A percentile compares a stretch with the other conserved stretches of the same genome.
phyloP scores from a whole-genome alignment of 1,139 yeast species.

The Pichia inconspicua region DNA sequence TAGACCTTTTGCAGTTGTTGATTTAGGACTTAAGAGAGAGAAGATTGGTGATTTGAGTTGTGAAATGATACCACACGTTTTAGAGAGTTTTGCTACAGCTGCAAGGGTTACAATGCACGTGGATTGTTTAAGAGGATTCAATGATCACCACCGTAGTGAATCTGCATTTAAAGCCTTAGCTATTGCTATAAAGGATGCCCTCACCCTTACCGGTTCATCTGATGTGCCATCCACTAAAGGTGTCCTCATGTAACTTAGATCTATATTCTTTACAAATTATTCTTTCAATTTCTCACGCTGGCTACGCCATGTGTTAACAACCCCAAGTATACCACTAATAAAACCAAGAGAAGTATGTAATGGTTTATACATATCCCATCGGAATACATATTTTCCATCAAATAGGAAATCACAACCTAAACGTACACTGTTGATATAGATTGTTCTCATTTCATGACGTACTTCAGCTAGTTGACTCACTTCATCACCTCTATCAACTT shows the following conservation, averaged over 20 bases:
- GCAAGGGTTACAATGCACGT: conserved; percentile 90
- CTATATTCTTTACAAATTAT: neutral
- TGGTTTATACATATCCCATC: conserved; percentile 24
- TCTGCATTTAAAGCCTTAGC: conserved; percentile 95
- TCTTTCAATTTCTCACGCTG: conserved; percentile 19
- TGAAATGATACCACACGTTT: conserved; percentile 95
- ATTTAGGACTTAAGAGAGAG: conserved; percentile 83
- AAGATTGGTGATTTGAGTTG: conserved; percentile 86
- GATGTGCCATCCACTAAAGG: conserved; percentile 98
- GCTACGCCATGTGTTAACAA: conserved; percentile 34
- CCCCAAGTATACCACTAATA: conserved; percentile 34
- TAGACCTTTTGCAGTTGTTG: conserved; percentile 86
- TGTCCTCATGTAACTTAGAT: conserved; percentile 47
- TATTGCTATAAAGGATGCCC: conserved; percentile 82
- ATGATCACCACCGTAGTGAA: conserved; percentile 95
- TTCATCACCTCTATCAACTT: neutral
- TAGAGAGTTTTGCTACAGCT: conserved; percentile 88
- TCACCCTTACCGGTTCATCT: conserved; percentile 70
- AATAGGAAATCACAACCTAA: conserved; percentile 36
- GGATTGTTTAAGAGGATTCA: conserved; percentile 85
- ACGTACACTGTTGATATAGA: conserved; percentile 31
- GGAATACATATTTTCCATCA: conserved; percentile 36
- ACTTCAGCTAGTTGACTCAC: conserved; percentile 24
- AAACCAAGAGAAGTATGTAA: conserved; percentile 26
- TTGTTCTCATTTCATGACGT: conserved; percentile 25